Percentiles rank a stretch among this genome's conserved stretches.
Conservation (phyloP, 164 flowering plant species). For the Pachysandra terminalis region DNA sequence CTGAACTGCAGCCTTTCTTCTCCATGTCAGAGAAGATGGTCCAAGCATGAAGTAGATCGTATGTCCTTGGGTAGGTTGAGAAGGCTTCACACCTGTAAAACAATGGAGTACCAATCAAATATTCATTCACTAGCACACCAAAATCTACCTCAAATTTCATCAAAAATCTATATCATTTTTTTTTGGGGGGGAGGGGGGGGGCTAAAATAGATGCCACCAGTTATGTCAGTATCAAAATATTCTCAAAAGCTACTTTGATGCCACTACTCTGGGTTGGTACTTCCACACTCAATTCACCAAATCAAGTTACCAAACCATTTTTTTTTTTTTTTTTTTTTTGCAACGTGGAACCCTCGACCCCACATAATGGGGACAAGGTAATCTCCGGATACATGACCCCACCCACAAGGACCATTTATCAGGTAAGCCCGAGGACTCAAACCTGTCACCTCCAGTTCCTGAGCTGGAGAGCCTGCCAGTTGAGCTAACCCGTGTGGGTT, state of each 20-base stretch:
- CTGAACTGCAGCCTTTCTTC: slow-evolving; percentile 69
- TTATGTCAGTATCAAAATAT: background rate
- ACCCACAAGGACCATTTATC: too few species aligned
- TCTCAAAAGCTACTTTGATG: background rate
- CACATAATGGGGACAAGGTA: too few species aligned
- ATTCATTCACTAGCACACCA: background rate
- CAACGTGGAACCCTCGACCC: too few species aligned
- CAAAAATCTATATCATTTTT: background rate
- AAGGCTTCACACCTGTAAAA: slow-evolving; percentile 77
- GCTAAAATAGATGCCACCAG: background rate
- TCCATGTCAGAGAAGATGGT: slow-evolving; percentile 61
- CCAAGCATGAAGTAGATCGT: slow-evolving; percentile 88
- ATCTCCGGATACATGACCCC: too few species aligned
- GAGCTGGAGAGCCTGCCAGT: too few species aligned
- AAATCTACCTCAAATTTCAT: background rate
- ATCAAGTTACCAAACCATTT: too few species aligned
- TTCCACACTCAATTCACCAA: too few species aligned
- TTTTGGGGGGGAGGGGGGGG: too few species aligned
- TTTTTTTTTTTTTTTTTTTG: too few species aligned
- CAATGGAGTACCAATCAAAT: background rate
- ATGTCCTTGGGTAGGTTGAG: slow-evolving; percentile 83
- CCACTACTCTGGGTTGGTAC: background rate
- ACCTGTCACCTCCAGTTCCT: too few species aligned
- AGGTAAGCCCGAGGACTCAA: too few species aligned
- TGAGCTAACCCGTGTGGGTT: too few species aligned